phyloP scores from a whole-genome alignment of 2,329 filamentous ascomycete species.

The Chaetothyriales sp. region DNA sequence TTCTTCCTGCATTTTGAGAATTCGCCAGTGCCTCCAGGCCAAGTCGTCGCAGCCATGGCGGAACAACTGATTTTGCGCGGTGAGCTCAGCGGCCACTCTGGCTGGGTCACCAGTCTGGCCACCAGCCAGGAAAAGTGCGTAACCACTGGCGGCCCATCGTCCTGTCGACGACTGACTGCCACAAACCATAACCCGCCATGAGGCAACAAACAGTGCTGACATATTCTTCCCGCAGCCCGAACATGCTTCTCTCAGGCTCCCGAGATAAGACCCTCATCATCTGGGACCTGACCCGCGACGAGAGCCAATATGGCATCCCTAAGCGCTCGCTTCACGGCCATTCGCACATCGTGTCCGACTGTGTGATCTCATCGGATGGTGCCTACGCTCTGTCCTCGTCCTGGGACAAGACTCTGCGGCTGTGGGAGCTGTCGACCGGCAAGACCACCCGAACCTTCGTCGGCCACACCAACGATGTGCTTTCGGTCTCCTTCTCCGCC shows the following conservation, averaged over 20 bases:
- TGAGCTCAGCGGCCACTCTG: conserved; percentile 97
- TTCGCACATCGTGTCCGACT: conserved; percentile 99
- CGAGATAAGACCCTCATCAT: conserved; percentile 99
- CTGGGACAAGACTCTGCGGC: conserved; percentile 99
- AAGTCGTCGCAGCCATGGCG: conserved; percentile 48
- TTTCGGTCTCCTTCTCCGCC: conserved; percentile 99
- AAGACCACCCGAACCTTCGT: conserved; percentile 96
- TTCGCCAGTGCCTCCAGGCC: not conserved
- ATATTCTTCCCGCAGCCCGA: conserved; percentile 48
- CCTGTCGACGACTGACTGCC: not conserved
- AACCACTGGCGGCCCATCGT: conserved; percentile 1
- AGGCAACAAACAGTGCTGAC: conserved; percentile 9
- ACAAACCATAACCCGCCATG: conserved; percentile 5
- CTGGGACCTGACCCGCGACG: conserved; percentile 99
- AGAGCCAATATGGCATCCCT: conserved; percentile 94
- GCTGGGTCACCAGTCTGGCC: conserved; percentile 97
- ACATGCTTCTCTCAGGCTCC: conserved; percentile 96
- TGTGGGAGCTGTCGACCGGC: conserved; percentile 97
- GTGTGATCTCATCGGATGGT: conserved; percentile 98
- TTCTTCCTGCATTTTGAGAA: not conserved
- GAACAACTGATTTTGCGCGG: conserved; percentile 93
- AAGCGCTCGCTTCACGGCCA: conserved; percentile 98
- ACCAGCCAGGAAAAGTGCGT: conserved; percentile 95
- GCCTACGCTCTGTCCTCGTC: conserved; percentile 97
- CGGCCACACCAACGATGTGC: conserved; percentile 98